Base-by-base conservation (phyloP, 2,329 filamentous ascomycete genomes). In the Microascus cirrosus region DNA sequence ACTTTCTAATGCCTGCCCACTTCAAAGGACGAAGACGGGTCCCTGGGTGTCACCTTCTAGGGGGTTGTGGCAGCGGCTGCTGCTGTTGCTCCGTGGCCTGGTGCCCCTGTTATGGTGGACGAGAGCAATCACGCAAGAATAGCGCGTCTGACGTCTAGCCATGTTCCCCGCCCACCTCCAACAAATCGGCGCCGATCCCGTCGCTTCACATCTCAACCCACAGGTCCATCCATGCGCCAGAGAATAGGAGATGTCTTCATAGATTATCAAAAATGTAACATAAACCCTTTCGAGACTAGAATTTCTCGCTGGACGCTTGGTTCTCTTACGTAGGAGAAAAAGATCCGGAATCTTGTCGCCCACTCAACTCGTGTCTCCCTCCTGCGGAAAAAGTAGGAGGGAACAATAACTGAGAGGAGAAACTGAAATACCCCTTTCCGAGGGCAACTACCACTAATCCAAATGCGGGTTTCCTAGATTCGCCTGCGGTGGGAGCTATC, bases 81-180 rank as follows among this genome's bases (percentile, higher is more conserved):
- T 5, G 36, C 36, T 42, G n/a, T n/a, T n/a, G 4, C 18, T 42
- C 36, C 4, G 36, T 13, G 10, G 6, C 4, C 4, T 13, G 12
- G 4, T 12, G 36, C 54, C 54, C 54, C 54, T 42, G 20, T 22
- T 32, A 13, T 24, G 15, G 25, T 13, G 18, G 13, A 22, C 54
- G 20, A 55, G 6, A 42, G 36, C 36, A 42, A 42, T 55, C 35
- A 55, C 54, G 54, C 54, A 39, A 55, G 54, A 55, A 55, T 55
- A 55, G 54, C 36, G 54, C 54, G 42, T 42, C 20, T 55, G 54
- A 42, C 54, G 54, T 45, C 20, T 42, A 25, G 15, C 22, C 35
- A 25, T 15, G 22, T n/a, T 32, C 18, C 22, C 20, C 54, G 54
- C 3, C 20, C n/a, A n/a, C 12, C 36, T 22, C 5, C 54, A 18